Evolutionary conservation across 208 protist genomes (phyloP).

Genomic region (Acanthamoeba culbertsoni): DNA sequence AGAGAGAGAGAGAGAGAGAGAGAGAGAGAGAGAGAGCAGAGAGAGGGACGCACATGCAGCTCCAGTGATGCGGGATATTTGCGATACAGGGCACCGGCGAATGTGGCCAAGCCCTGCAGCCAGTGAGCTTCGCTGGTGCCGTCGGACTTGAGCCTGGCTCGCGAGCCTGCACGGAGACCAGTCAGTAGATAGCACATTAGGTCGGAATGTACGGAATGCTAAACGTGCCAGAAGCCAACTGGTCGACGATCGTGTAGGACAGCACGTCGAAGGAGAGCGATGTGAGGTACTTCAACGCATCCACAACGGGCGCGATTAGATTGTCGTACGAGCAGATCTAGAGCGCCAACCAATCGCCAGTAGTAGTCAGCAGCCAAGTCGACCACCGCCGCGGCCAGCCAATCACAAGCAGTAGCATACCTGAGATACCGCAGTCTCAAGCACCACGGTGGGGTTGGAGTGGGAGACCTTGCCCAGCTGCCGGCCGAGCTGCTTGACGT

Average conservation of each 20-base stretch:
- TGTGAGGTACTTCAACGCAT: slow-evolving; percentile 73
- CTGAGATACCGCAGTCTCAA: slow-evolving; percentile 64
- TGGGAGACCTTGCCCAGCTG: slow-evolving; percentile 71
- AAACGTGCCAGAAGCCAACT: background rate
- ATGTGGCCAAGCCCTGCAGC: slow-evolving; percentile 67
- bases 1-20: too few relatives aligned
- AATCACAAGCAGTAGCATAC: background rate
- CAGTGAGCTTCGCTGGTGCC: slow-evolving; percentile 71
- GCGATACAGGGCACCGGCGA: slow-evolving; percentile 66
- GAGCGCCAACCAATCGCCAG: background rate
- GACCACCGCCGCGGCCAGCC: background rate
- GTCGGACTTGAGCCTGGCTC: slow-evolving; percentile 70
- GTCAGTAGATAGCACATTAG: background rate
- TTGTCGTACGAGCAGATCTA: slow-evolving; percentile 74
- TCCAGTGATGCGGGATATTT: slow-evolving; percentile 44
- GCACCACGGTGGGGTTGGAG: slow-evolving; percentile 56
- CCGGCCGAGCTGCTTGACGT: slow-evolving; percentile 72
- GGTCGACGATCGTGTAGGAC: slow-evolving; percentile 16
- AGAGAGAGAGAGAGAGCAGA: background rate
- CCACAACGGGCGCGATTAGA: slow-evolving; percentile 71
- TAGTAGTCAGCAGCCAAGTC: background rate
- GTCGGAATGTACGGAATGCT: too few relatives aligned
- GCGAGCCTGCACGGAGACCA: background rate
- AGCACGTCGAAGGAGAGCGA: slow-evolving; percentile 69
- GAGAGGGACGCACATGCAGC: background rate